Evolutionary conservation across 2,329 filamentous ascomycete species (phyloP), one percentile per base, ranked within the genome.

Genomic region (Ophiostoma fasciatum): DNA sequence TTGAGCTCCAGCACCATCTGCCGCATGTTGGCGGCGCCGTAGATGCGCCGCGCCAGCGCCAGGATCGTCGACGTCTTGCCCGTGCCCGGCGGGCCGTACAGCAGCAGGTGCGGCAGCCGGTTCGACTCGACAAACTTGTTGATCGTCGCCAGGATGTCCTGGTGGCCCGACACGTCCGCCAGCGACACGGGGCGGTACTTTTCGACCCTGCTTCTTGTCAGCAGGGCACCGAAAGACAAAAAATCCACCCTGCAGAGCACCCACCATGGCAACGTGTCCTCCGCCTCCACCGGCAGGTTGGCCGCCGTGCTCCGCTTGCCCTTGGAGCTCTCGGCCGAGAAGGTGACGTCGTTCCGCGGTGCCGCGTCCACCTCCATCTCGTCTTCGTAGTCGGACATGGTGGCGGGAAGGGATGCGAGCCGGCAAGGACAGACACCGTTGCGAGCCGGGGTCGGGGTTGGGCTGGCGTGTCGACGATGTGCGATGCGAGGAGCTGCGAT

Each of bases 1-100:
- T 98, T 98, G 46, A 98, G 73, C 60, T 98, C 90, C 23, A 98
- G 72, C 14, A 98, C 90, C 85, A 98, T 96, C 59, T 98, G 90
- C 14, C 88, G 78, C 77, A 94, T 80, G 57, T 96, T 94, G 45
- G 82, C 79, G 40, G 66, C 61, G 36, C 90, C 90, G 53, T 98
- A 98, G 58, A 98, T 96, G 41, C 82, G 76, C 36, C 90, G 74
- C 23, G 90, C 87, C 28, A 98, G 77, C 0, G 90, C 90, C 28
- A 98, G 74, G 43, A 96, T 82, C 2, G 90, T 98, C 6, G 88
- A 96, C 0, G 90, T 98, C 63, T 98, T 98, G 49, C 90, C 90
- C 0, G 90, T 98, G 41, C 90, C 90, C 0, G 90, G 90, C 5
- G 90, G 90, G 0, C 90, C 90, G 54, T 98, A 98, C 42, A 98